These are phyloP conservation scores for Blastobotrys peoriensis DNA, from an alignment of 805 yeast species.

Conservation along the genomic window DNA sequence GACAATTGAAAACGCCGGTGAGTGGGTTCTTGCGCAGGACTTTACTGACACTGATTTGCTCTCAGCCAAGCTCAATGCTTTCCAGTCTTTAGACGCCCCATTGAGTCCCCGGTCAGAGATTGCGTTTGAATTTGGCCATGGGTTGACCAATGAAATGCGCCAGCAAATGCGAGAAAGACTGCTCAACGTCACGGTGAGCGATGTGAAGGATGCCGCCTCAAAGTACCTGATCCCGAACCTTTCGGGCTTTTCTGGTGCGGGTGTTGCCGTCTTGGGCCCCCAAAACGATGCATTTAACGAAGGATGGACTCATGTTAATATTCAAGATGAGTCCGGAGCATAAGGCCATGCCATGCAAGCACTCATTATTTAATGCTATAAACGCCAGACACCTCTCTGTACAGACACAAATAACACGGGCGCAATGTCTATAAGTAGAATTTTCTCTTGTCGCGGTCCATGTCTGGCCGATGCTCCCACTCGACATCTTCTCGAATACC, in stretches of 20 bases:
- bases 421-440: conserved; percentile 77
- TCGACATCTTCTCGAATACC: conserved; percentile 89
- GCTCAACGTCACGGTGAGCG: conserved; percentile 57
- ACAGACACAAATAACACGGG: not conserved
- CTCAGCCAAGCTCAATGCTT: conserved; percentile 85
- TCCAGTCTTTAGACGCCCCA: conserved; percentile 91
- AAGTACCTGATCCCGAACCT: conserved; percentile 43
- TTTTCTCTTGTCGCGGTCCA: conserved; percentile 95
- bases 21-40: conserved; percentile 40
- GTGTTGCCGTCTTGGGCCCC: conserved; percentile 17
- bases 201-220: conserved; percentile 60
- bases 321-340: conserved; percentile 7
- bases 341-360: no score
- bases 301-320: conserved; percentile 11
- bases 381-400: no score
- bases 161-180: conserved; percentile 73
- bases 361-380: not conserved
- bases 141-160: conserved; percentile 69
- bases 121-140: conserved; percentile 53
- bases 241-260: conserved; percentile 6
- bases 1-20: conserved; percentile 50
- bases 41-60: conserved; percentile 67
- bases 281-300: conserved; percentile 6
- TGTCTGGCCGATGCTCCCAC: conserved; percentile 94
- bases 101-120: conserved; percentile 77